These are phyloP conservation scores for Diplogelasinospora grovesii DNA, from an alignment of 495 filamentous ascomycete genomes.

Conservation along the genomic window DNA sequence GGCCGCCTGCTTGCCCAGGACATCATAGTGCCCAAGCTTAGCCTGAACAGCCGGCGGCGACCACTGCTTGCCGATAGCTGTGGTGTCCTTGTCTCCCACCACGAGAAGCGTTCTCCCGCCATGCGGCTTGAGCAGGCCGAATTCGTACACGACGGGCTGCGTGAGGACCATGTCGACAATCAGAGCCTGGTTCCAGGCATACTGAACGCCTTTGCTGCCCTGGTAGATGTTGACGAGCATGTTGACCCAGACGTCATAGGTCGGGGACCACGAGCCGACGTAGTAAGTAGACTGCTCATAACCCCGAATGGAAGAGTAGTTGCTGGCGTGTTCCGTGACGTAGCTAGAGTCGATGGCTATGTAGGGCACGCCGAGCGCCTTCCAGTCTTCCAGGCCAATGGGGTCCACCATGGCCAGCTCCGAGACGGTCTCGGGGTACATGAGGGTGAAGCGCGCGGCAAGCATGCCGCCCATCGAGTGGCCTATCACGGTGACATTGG, in stretches of 20 bases:
- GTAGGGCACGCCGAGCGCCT: slow-evolving; percentile 36
- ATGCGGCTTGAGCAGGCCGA: slow-evolving; percentile 25
- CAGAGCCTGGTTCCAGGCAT: slow-evolving; percentile 29
- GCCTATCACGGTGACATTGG: slow-evolving; percentile 34
- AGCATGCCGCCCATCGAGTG: slow-evolving; percentile 45
- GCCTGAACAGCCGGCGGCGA: slow-evolving; percentile 34
- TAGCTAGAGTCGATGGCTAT: slow-evolving; percentile 23
- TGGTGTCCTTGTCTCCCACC: slow-evolving; percentile 36
- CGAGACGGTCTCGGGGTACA: slow-evolving; percentile 29
- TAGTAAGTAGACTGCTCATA: slow-evolving; percentile 44
- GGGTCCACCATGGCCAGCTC: slow-evolving; percentile 31
- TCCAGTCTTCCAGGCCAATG: slow-evolving; percentile 41
- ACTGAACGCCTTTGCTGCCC: slow-evolving; percentile 25
- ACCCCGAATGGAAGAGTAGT: slow-evolving; percentile 27
- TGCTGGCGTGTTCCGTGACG: slow-evolving; percentile 23
- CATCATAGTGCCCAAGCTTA: slow-evolving; percentile 33
- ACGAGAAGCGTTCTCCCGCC: slow-evolving; percentile 33
- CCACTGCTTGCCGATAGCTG: slow-evolving; percentile 42
- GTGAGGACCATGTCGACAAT: slow-evolving; percentile 39
- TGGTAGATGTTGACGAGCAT: slow-evolving; percentile 41
- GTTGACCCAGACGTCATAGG: slow-evolving; percentile 39
- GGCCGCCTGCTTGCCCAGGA: slow-evolving; percentile 34
- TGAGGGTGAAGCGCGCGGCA: slow-evolving; percentile 33
- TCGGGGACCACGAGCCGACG: slow-evolving; percentile 24
- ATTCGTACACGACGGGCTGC: slow-evolving; percentile 38